Conservation (phyloP, 1,284 basidiomycete genomes). For the Papiliotrema fonsecae region DNA sequence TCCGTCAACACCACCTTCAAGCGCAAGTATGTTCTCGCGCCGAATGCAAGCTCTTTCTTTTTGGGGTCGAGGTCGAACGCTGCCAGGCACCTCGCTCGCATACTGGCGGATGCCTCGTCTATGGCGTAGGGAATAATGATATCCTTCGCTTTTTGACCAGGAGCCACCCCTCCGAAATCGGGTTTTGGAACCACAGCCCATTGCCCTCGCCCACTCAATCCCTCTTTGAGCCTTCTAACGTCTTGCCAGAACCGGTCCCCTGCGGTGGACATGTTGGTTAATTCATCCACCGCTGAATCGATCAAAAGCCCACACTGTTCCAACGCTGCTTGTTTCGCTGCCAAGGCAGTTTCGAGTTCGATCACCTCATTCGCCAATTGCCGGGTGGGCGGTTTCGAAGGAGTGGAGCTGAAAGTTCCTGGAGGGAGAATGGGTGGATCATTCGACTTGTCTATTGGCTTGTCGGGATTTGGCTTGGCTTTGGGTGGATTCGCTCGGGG, state of each 20-base stretch:
- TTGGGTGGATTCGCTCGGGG: not conserved
- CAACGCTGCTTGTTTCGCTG: slow-evolving; percentile 33
- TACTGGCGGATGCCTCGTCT: slow-evolving; percentile 33
- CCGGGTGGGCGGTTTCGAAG: slow-evolving; percentile 8
- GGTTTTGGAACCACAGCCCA: slow-evolving; percentile 43
- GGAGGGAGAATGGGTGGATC: slow-evolving; percentile 36
- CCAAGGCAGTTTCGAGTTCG: slow-evolving; percentile 32
- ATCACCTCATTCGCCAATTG: slow-evolving; percentile 9
- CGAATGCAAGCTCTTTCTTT: slow-evolving; percentile 33
- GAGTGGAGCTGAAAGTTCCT: slow-evolving; percentile 24
- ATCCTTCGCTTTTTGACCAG: slow-evolving; percentile 37
- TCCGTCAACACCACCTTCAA: slow-evolving; percentile 24
- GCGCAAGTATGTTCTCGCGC: slow-evolving; percentile 25
- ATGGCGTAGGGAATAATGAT: slow-evolving; percentile 46
- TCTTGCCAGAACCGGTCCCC: slow-evolving; percentile 33
- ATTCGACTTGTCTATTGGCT: not conserved
- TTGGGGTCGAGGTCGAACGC: slow-evolving; percentile 42
- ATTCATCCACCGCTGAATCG: slow-evolving; percentile 39
- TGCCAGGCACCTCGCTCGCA: slow-evolving; percentile 33
- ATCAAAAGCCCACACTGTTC: slow-evolving; percentile 38
- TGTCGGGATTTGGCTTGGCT: slow-evolving; percentile 1
- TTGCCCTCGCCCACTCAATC: slow-evolving; percentile 21
- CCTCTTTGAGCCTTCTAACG: slow-evolving; percentile 24
- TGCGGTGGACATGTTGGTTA: slow-evolving; percentile 30
- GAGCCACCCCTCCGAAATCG: slow-evolving; percentile 29